Conservation (phyloP, 2,329 filamentous ascomycete genomes). For the Aspergillus aculeatinus region DNA sequence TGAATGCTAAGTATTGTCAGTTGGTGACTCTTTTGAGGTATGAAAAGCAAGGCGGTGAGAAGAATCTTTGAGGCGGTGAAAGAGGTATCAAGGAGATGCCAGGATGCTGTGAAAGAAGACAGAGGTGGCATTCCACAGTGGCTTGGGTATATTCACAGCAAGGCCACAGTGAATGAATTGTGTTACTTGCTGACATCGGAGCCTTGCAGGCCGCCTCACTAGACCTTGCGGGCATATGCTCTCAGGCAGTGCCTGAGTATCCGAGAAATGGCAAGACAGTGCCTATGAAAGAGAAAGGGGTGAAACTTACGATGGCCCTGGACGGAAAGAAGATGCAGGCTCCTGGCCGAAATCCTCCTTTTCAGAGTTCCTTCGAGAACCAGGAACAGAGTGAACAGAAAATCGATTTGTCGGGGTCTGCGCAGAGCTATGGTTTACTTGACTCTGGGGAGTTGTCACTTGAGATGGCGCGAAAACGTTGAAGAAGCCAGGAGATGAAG, state of each 20-base stretch:
- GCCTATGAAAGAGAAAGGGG: background rate
- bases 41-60: background rate
- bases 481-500: conserved; percentile 73
- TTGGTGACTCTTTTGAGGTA: background rate
- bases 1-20: conserved; percentile 61
- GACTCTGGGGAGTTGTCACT: conserved; percentile 72
- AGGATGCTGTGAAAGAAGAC: background rate
- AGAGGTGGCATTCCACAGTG: background rate
- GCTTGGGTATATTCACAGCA: background rate
- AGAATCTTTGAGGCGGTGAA: background rate
- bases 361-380: conserved; percentile 83
- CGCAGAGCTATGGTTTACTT: conserved; percentile 55
- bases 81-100: background rate
- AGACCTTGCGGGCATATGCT: background rate
- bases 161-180: conserved; percentile 1
- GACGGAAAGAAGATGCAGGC: conserved; percentile 61
- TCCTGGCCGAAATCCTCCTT: conserved; percentile 78
- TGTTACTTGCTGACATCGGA: background rate
- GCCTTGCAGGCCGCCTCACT: background rate
- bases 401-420: conserved; percentile 60
- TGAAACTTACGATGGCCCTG: conserved; percentile 73
- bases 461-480: conserved; percentile 73
- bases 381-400: conserved; percentile 81
- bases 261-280: background rate
- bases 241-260: background rate